Evolutionary conservation across 805 yeast genomes (phyloP).

Genomic region (Sugiyamaella chiloensis): DNA sequence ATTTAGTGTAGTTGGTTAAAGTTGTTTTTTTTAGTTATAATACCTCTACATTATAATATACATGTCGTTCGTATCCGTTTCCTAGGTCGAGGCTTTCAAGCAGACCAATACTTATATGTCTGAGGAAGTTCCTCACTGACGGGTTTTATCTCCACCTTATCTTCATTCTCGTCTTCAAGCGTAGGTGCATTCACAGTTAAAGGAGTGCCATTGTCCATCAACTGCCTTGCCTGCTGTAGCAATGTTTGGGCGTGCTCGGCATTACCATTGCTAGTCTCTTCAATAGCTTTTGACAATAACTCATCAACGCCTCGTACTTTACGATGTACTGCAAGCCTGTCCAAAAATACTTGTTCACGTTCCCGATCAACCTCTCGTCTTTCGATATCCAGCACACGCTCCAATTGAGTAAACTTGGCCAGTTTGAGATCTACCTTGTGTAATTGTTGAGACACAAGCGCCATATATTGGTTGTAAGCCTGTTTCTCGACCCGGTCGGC

Average conservation of each 20-base stretch:
- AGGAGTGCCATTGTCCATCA: slow-evolving; percentile 12
- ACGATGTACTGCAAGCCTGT: slow-evolving; percentile 63
- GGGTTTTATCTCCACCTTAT: slow-evolving; percentile 43
- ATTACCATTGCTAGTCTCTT: slow-evolving; percentile 24
- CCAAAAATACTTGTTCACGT: slow-evolving; percentile 52
- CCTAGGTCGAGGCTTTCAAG: no score
- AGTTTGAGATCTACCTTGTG: slow-evolving; percentile 73
- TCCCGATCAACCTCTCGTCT: slow-evolving; percentile 41
- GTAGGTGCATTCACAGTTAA: slow-evolving; percentile 16
- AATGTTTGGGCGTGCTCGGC: slow-evolving; percentile 21
- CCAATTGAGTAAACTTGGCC: slow-evolving; percentile 61
- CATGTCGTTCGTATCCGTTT: no score
- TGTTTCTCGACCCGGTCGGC: slow-evolving; percentile 78
- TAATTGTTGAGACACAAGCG: slow-evolving; percentile 65
- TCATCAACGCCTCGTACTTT: slow-evolving; percentile 54
- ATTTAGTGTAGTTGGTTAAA: slow-evolving; percentile 28
- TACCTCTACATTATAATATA: neutral
- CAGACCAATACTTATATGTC: slow-evolving; percentile 64
- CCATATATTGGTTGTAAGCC: slow-evolving; percentile 54
- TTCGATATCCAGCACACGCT: slow-evolving; percentile 47
- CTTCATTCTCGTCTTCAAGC: slow-evolving; percentile 28
- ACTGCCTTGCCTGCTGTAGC: slow-evolving; percentile 23
- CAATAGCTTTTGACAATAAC: slow-evolving; percentile 49
- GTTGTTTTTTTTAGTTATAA: no score
- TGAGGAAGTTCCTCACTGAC: slow-evolving; percentile 61